These are phyloP conservation scores for Heimioporus sp. DNA, from an alignment of 768 basidiomycete species.

Conservation along the genomic window DNA sequence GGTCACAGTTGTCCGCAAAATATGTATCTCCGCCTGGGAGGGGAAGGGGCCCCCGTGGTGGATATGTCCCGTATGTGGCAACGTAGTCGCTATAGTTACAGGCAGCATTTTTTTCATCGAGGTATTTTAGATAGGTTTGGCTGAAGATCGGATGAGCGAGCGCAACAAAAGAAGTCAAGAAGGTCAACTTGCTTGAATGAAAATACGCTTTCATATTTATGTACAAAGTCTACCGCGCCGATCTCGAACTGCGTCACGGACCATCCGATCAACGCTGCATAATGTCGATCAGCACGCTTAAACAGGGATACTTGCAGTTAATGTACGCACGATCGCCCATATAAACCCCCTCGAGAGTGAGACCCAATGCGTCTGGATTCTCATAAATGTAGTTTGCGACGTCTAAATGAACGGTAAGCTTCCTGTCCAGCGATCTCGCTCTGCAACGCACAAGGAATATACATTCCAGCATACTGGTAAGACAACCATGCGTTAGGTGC, in stretches of 20 bases:
- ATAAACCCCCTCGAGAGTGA: conserved; percentile 69
- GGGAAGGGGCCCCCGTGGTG: conserved; percentile 62
- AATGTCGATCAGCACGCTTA: not conserved
- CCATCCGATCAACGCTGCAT: conserved; percentile 55
- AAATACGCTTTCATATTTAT: conserved; percentile 69
- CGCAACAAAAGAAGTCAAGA: too few relatives aligned
- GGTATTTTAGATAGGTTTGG: conserved; percentile 56
- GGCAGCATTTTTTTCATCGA: conserved; percentile 48
- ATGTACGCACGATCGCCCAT: conserved; percentile 62
- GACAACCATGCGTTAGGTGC: not conserved
- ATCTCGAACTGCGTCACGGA: conserved; percentile 65
- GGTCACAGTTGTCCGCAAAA: conserved; percentile 53
- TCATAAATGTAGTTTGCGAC: conserved; percentile 74
- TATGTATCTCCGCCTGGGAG: conserved; percentile 57
- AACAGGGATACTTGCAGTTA: not conserved
- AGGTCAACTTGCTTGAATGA: conserved; percentile 56
- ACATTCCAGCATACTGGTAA: conserved; percentile 68
- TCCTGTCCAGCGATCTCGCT: not conserved
- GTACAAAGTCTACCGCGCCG: conserved; percentile 70
- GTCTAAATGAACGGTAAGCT: conserved; percentile 39
- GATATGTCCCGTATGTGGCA: conserved; percentile 61
- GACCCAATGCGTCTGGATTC: conserved; percentile 48
- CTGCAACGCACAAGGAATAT: conserved; percentile 50
- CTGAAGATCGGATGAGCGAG: conserved; percentile 30
- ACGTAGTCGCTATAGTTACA: conserved; percentile 68